Evolutionary conservation across 371 early-diverging fungal species (phyloP).

Genomic region (Sporodiniella umbellata): DNA sequence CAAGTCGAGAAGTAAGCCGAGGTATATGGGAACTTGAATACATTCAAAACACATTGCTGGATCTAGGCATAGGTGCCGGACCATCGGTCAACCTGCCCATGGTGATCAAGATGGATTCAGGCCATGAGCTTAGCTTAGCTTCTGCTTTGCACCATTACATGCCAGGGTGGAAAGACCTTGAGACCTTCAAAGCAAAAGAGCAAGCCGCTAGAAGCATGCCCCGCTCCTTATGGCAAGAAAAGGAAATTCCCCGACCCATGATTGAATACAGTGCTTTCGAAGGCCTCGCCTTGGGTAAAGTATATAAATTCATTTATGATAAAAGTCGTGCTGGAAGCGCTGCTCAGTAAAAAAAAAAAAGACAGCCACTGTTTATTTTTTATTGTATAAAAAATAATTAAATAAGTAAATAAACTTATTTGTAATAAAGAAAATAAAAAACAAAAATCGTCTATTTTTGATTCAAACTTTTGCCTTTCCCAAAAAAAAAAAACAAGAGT

Average conservation of each 20-base stretch:
- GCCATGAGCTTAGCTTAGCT: neutral
- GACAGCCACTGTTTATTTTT: too few species aligned
- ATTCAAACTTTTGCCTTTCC: too few species aligned
- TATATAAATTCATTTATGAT: neutral
- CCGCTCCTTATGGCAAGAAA: slow-evolving; percentile 22
- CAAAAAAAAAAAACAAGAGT: too few species aligned
- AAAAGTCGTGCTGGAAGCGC: neutral
- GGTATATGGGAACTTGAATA: slow-evolving; percentile 23
- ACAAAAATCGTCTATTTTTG: too few species aligned
- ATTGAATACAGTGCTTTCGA: slow-evolving; percentile 23
- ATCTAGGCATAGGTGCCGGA: slow-evolving; percentile 14
- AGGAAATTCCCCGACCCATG: slow-evolving; percentile 5
- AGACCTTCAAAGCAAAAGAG: slow-evolving; percentile 11
- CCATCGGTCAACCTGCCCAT: slow-evolving; percentile 9
- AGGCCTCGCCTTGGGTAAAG: slow-evolving; percentile 15
- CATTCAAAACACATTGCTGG: slow-evolving; percentile 12
- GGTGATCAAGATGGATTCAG: too few species aligned
- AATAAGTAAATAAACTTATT: too few species aligned
- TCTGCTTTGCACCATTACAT: slow-evolving; percentile 7
- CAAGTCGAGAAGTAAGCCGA: slow-evolving; percentile 20
- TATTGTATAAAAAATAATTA: too few species aligned
- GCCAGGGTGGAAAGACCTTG: slow-evolving; percentile 12
- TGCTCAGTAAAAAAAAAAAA: neutral
- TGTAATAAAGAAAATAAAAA: too few species aligned
- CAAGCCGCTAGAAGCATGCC: neutral